Percentiles rank a stretch among this genome's conserved stretches.
Conservation (phyloP, 164 flowering plant genomes). For the Taxillus chinensis region DNA sequence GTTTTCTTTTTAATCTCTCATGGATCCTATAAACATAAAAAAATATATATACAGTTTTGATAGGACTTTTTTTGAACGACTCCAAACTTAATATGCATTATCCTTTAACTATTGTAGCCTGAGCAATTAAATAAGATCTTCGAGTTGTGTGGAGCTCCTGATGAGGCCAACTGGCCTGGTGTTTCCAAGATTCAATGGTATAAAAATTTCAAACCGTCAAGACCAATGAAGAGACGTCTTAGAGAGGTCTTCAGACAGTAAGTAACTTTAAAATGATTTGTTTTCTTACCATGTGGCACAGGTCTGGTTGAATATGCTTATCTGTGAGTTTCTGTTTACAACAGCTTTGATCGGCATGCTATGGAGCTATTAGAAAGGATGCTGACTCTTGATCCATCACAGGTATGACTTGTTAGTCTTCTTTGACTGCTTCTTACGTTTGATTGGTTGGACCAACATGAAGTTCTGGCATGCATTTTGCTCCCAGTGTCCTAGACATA, state of each 20-base stretch:
- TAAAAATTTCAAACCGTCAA: conserved; percentile 61
- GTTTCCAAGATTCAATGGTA: conserved; percentile 77
- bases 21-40: too few relatives aligned
- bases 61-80: too few relatives aligned
- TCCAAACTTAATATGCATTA: not conserved
- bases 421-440: not conserved
- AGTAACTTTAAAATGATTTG: conserved; percentile 12
- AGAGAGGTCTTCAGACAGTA: conserved; percentile 72
- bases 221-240: conserved; percentile 66
- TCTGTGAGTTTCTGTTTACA: not conserved
- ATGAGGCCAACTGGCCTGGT: conserved; percentile 78
- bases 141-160: conserved; percentile 79
- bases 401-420: conserved; percentile 29
- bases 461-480: too few relatives aligned
- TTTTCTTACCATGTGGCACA: too few relatives aligned
- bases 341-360: conserved; percentile 83
- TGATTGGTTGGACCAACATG: not conserved
- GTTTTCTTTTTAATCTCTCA: too few relatives aligned
- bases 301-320: too few relatives aligned
- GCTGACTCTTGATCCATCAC: conserved; percentile 82
- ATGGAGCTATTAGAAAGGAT: conserved; percentile 71
- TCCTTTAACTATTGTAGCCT: conserved; percentile 31
- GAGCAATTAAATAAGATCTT: conserved; percentile 78
- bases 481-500: too few relatives aligned
- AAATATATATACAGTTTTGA: too few relatives aligned